Evolutionary conservation across 306 rosid species (phyloP).

Genomic region (Citrullus mucosospermus): DNA sequence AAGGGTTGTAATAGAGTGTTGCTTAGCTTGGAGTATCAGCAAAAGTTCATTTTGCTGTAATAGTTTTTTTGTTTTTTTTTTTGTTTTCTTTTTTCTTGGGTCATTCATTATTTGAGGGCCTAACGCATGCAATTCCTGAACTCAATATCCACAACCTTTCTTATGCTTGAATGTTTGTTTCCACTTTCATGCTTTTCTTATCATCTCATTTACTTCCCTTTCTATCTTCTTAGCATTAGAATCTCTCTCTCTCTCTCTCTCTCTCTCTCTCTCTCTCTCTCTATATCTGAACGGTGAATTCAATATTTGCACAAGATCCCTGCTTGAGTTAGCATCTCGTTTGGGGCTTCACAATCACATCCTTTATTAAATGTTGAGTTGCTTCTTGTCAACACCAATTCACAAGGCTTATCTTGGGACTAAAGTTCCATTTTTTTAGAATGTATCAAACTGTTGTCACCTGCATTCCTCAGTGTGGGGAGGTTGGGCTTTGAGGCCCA

Average conservation of each 20-base stretch:
- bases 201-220: not conserved
- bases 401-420: not conserved
- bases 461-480: not conserved
- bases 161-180: not conserved
- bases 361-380: not conserved
- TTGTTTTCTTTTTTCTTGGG: not conserved
- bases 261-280: not conserved
- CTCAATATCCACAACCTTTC: constrained; percentile 8
- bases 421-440: not conserved
- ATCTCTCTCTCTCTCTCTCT: not conserved
- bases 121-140: constrained; percentile 36
- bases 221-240: not conserved
- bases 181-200: constrained; percentile 1
- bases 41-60: constrained; percentile 14
- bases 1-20: constrained; percentile 4
- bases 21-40: constrained; percentile 57
- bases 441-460: not conserved
- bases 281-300: not conserved
- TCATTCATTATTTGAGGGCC: constrained; percentile 19
- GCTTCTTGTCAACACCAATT: not conserved
- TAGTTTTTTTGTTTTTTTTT: not conserved
- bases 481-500: not conserved
- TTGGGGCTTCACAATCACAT: constrained; percentile 10
- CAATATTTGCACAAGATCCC: constrained; percentile 9
- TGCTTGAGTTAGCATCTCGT: not conserved